Base-by-base conservation (phyloP, 2,329 filamentous ascomycete genomes). In the Ophiosphaerella narmari region DNA sequence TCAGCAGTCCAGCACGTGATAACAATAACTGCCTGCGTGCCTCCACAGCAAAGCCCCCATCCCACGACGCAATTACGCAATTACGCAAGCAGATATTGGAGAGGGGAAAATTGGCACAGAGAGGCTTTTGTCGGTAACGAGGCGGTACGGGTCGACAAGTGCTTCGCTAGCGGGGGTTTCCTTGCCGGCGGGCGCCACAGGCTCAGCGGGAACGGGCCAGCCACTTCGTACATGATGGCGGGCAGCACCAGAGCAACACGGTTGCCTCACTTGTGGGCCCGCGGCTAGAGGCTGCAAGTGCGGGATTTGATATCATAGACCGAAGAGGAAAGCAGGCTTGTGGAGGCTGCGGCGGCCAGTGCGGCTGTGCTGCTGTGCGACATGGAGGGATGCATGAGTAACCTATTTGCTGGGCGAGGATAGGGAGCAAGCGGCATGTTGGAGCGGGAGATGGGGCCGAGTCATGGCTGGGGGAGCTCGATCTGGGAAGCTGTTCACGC, bases 331-430 rank as follows among this genome's bases (percentile, higher is more conserved):
- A n/a, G 13, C 18, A 18, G 21, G 39, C 18, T 31, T 13, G 26
- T 14, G 34, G 7, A 12, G 14, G 12, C 14, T 29, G 11, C 31
- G 5, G 41, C 41, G 41, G 41, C 23, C 24, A 35, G 12, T 34
- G 41, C 41, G 41, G 41, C 41, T 35, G 41, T 34, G 41, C 32
- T 18, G 14, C 32, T 23, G 31, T 43, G 23, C 38, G 38, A 29
- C 38, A 29, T 35, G 33, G 33, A 16, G 13, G 13, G 1, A n/a
- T n/a, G 4, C 32, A 12, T 33, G 32, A 3, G 18, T 21, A 29
- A 29, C 7, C 7, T 29, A 11, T 11, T 29, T 29, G 26, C 26
- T 7, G 7, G 26, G 26, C 7, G 26, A 29, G 26, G 26, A 35
- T 35, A 35, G 8, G 33, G 33, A 35, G 33, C 33, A 35, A 16